Evolutionary conservation across 768 basidiomycete genomes (phyloP), one percentile per base, ranked within the genome.

Genomic region (Tulasnella sp.): DNA sequence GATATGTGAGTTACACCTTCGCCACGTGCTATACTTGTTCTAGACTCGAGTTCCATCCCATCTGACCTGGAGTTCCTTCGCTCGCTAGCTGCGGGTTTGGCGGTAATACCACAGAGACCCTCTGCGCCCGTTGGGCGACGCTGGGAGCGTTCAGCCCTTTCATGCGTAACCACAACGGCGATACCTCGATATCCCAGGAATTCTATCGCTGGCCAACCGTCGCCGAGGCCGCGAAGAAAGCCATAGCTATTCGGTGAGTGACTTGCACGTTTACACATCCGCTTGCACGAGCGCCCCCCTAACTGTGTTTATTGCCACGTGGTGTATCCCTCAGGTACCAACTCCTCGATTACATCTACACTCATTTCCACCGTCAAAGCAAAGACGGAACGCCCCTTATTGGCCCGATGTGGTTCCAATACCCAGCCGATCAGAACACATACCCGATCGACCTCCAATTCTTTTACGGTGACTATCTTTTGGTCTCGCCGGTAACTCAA

Each of bases 131-230:
- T 48, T 93, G 93, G 92, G 92, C 91, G 18, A 91, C 87, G 85
- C 85, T 93, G 2, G 91, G 91, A 0, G 92, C 91, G 0, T 93
- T 93, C 84, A 90, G 90, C 82, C 92, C 92, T 0, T 93, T 93
- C 86, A 92, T 90, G 89, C 86, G 93, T 11, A 92, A 93, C 81
- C 90, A 91, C 81, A 91, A 91, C 77, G 79, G 79, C 0, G 88
- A 90, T 80, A 86, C 83, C 0, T 84, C 86, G 0, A 89, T 85
- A 74, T 73, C 86, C 75, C 91, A 92, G 82, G 91, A 92, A 80
- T 92, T 91, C 83, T 92, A 91, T 81, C 84, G 87, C 37, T 92
- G 90, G 90, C 85, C 87, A 0, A 83, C 83, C 16, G 89, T 89
- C 29, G 86, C 90, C 1, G 82, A 86, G 78, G 90, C 91, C 5